A percentile compares a stretch with the other conserved stretches of the same genome.
These are phyloP conservation scores for Cenchrus americanus DNA, from an alignment of 176 grass and related monocot genomes.

Conservation along the genomic window DNA sequence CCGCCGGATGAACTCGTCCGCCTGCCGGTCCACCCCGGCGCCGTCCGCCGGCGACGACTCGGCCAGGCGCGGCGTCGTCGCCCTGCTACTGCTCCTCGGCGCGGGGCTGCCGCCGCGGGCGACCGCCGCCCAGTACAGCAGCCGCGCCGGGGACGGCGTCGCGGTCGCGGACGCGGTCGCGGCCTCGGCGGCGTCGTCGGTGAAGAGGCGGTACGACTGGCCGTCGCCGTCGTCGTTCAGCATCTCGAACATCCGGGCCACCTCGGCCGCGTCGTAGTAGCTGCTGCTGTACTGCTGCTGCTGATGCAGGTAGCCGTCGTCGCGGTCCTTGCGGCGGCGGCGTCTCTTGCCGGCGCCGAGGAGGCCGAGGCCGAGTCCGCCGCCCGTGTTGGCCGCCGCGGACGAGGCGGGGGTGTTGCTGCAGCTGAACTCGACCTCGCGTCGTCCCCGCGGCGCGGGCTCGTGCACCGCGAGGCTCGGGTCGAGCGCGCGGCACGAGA, in stretches of 20 bases:
- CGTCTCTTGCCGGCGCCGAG: conserved; percentile 23
- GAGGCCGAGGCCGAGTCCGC: not conserved
- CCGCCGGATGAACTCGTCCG: conserved; percentile 70
- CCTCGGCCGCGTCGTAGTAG: conserved; percentile 67
- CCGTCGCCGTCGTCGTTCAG: conserved; percentile 35
- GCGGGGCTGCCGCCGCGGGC: conserved; percentile 27
- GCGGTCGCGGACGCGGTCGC: not conserved
- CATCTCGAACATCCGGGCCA: conserved; percentile 70
- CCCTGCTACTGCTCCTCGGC: too few relatives aligned
- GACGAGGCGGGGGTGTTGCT: conserved; percentile 70
- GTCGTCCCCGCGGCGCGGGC: conserved; percentile 21
- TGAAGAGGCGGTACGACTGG: conserved; percentile 16
- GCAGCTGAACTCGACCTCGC: conserved; percentile 95
- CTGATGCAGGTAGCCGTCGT: conserved; percentile 14
- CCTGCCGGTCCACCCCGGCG: conserved; percentile 56
- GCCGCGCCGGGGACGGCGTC: conserved; percentile 30
- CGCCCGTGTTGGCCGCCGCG: not conserved
- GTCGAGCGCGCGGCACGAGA: conserved; percentile 50
- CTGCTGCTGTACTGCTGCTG: not conserved
- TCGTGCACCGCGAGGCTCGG: conserved; percentile 50
- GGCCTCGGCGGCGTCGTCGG: not conserved
- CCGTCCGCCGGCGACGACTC: conserved; percentile 36
- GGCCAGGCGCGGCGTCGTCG: conserved; percentile 34
- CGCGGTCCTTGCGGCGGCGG: not conserved
- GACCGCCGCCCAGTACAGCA: conserved; percentile 20